These are phyloP conservation scores for Starmerella khaoyaiensis DNA, from an alignment of 805 yeast species.

Conservation along the genomic window DNA sequence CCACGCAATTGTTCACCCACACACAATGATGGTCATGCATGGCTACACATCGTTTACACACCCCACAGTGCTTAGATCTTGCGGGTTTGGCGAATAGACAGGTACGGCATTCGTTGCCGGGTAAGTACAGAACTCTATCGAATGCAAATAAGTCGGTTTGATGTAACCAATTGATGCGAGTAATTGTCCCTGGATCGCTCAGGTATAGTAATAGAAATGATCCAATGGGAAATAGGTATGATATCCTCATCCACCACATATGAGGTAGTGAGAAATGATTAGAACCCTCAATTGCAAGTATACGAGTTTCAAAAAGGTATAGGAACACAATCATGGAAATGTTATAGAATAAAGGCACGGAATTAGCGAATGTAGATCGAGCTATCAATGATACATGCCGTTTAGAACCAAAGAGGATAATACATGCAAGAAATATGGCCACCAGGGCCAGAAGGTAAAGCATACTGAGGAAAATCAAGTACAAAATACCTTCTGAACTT, in stretches of 20 bases:
- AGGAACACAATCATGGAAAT: constrained; percentile 17
- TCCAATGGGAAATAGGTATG: constrained; percentile 19
- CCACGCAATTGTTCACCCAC: constrained; percentile 52
- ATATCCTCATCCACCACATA: constrained; percentile 11
- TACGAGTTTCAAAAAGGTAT: constrained; percentile 11
- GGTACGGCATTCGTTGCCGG: constrained; percentile 36
- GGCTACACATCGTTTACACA: constrained; percentile 37
- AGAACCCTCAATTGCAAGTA: constrained; percentile 1
- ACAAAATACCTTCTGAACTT: no score
- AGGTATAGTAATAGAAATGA: constrained; percentile 23
- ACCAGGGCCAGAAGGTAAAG: constrained; percentile 5
- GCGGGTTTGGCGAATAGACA: constrained; percentile 42
- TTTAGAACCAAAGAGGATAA: constrained; percentile 5
- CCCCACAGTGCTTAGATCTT: constrained; percentile 47
- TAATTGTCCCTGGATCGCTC: constrained; percentile 31
- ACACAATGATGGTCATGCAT: constrained; percentile 49
- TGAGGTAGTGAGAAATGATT: constrained; percentile 10
- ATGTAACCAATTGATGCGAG: constrained; percentile 1
- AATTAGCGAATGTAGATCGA: constrained; percentile 14
- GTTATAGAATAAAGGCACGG: constrained; percentile 19
- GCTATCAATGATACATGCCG: constrained; percentile 4
- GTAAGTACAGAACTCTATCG: constrained; percentile 45
- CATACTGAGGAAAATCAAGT: no score
- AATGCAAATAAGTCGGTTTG: constrained; percentile 27
- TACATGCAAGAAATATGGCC: constrained; percentile 1